These are phyloP conservation scores for Lagerstroemia speciosa DNA, from an alignment of 345 rosid species.

Conservation along the genomic window DNA sequence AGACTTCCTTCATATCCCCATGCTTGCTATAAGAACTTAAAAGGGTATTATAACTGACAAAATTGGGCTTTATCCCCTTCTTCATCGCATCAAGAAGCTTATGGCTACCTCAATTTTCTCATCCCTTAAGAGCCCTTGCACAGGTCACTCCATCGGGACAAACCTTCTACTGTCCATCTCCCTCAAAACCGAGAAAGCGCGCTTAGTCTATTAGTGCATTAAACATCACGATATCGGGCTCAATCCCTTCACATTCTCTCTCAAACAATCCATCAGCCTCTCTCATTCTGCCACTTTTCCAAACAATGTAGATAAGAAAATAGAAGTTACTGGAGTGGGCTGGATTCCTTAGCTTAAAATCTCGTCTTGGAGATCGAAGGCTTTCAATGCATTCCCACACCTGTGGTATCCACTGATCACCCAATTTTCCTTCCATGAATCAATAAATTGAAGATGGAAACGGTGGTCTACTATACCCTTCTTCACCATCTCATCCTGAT, in stretches of 20 bases:
- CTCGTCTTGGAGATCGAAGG: slow-evolving; percentile 55
- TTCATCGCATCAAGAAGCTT: too few species aligned
- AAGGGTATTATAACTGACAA: slow-evolving; percentile 69
- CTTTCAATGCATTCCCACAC: slow-evolving; percentile 61
- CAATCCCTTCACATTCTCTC: slow-evolving; percentile 29
- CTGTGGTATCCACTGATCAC: too few species aligned
- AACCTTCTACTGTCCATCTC: slow-evolving; percentile 61
- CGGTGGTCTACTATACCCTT: too few species aligned
- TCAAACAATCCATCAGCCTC: slow-evolving; percentile 75
- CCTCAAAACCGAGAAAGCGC: slow-evolving; percentile 48
- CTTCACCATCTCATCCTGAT: too few species aligned
- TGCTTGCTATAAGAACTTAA: slow-evolving; percentile 75
- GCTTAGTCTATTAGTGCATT: slow-evolving; percentile 66
- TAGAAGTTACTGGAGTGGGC: slow-evolving; percentile 64
- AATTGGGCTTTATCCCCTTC: slow-evolving; percentile 72
- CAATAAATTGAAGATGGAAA: too few species aligned
- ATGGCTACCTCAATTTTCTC: slow-evolving; percentile 75
- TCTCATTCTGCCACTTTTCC: slow-evolving; percentile 50
- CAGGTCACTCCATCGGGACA: slow-evolving; percentile 76
- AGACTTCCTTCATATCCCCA: slow-evolving; percentile 70
- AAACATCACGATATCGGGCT: slow-evolving; percentile 62
- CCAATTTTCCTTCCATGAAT: too few species aligned
- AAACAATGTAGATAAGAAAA: slow-evolving; percentile 67
- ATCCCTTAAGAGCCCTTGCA: slow-evolving; percentile 68
- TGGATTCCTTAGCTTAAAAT: slow-evolving; percentile 54